Percentiles rank a stretch among this genome's conserved stretches.
These are phyloP conservation scores for Diaporthe humulicola DNA, from an alignment of 2,329 filamentous ascomycete species.

Conservation along the genomic window DNA sequence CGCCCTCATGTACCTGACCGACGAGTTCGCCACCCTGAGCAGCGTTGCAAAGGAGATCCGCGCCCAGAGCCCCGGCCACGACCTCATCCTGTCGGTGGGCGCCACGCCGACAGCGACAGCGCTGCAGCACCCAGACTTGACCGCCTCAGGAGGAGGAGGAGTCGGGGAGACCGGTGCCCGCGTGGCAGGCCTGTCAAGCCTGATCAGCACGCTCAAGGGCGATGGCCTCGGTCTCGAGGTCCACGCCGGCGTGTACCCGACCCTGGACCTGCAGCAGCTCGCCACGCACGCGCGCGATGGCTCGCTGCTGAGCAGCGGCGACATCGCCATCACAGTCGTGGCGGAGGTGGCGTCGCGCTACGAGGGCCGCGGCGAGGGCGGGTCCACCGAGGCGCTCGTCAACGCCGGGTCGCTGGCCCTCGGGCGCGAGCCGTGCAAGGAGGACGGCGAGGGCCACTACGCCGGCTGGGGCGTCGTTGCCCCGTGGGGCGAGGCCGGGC, in stretches of 20 bases:
- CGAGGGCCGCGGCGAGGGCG: constrained; percentile 63
- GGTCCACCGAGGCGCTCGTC: constrained; percentile 73
- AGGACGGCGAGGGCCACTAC: constrained; percentile 63
- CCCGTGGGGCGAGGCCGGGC: constrained; percentile 62
- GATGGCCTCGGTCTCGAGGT: constrained; percentile 70
- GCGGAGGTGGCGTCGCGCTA: constrained; percentile 80
- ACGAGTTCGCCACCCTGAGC: constrained; percentile 70
- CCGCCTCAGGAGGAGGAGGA: constrained; percentile 39
- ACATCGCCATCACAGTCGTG: constrained; percentile 77
- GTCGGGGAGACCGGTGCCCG: constrained; percentile 41
- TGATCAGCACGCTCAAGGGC: constrained; percentile 54
- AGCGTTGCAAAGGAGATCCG: constrained; percentile 58
- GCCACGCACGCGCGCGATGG: constrained; percentile 72
- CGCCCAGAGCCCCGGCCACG: constrained; percentile 45
- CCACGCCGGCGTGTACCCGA: constrained; percentile 82
- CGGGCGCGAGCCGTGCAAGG: constrained; percentile 79
- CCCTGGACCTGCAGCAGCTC: constrained; percentile 84
- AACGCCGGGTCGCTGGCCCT: constrained; percentile 78
- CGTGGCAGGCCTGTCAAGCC: constrained; percentile 49
- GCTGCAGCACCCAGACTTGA: constrained; percentile 68
- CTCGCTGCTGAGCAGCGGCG: constrained; percentile 60
- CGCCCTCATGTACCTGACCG: constrained; percentile 70
- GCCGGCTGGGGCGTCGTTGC: constrained; percentile 78
- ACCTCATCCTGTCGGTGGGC: constrained; percentile 75
- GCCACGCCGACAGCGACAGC: constrained; percentile 81